Percentiles rank a stretch among this genome's conserved stretches.
These are phyloP conservation scores for Agapanthus africanus DNA, from an alignment of 106 monocot species.

Conservation along the genomic window DNA sequence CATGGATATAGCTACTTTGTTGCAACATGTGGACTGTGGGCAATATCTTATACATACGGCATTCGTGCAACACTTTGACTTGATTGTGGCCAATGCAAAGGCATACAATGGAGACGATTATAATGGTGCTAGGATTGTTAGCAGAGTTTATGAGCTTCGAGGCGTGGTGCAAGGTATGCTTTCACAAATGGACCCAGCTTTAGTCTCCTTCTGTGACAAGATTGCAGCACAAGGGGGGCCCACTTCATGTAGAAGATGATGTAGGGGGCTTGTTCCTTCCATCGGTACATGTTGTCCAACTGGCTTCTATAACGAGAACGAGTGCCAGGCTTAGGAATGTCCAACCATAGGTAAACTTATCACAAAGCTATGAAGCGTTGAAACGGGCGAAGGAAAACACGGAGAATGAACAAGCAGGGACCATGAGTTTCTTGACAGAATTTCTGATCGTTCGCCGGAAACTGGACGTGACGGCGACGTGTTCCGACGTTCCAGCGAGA, in stretches of 20 bases:
- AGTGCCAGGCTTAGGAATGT: conserved; percentile 91
- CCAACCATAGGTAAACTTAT: conserved; percentile 8
- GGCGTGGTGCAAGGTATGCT: conserved; percentile 97
- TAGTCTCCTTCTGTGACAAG: conserved; percentile 89
- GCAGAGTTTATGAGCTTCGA: conserved; percentile 89
- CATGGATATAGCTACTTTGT: conserved; percentile 90
- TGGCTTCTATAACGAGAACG: conserved; percentile 62
- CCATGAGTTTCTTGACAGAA: too few relatives aligned
- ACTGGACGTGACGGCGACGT: too few relatives aligned
- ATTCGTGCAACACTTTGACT: conserved; percentile 78
- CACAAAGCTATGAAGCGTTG: conserved; percentile 83
- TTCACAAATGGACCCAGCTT: conserved; percentile 94
- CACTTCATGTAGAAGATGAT: conserved; percentile 27
- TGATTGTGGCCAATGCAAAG: conserved; percentile 95
- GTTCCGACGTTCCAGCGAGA: too few relatives aligned
- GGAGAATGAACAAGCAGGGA: conserved; percentile 80
- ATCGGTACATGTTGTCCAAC: conserved; percentile 65
- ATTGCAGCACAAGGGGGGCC: conserved; percentile 83
- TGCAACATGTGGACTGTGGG: conserved; percentile 86
- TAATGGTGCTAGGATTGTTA: conserved; percentile 88
- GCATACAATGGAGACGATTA: conserved; percentile 96
- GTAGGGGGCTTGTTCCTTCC: conserved; percentile 25
- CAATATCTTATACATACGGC: conserved; percentile 56
- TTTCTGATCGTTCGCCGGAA: too few relatives aligned
- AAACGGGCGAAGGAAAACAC: conserved; percentile 61